Evolutionary conservation across 1,139 yeast species (phyloP), one percentile per base, ranked within the genome.

Genomic region (Debaryomycetaceae sp.): DNA sequence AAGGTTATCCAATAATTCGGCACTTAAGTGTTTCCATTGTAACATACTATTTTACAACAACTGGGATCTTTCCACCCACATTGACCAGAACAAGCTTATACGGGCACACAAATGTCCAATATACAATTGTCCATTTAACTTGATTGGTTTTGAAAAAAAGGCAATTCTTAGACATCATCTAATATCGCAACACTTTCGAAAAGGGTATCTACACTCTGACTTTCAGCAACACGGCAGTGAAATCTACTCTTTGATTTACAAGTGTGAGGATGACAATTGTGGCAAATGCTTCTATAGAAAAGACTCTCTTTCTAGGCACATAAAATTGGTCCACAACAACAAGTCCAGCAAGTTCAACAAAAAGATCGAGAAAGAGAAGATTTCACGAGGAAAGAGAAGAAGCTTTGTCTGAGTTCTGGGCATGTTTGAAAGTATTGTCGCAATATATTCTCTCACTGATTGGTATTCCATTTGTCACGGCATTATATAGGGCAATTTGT

Each of bases 111-210:
- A 45, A 38, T 84, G 90, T 55, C 82, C 82, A 0, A 72, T 76
- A 38, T 56, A 60, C 11, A 65, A 68, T 24, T 85, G 91, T 54
- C 85, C 86, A 0, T 82, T 86, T 82, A 70, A 73, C 39, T 62
- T 78, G 3, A 65, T 83, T 37, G 90, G 90, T 0, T 69, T 81
- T 43, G 77, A 79, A 36, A 76, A 84, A 45, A 68, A 77, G 42
- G 80, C 82, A 5, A 86, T 83, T 51, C 72, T 83, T 48, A 68
- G 78, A 48, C 76, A 88, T 47, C 90, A 85, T 53, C 75, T 80
- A 49, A 75, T 78, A 31, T 68, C 76, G 36, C 83, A 81, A 51
- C 90, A 85, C 55, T 50, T 57, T 38, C 48, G 46, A 27, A 45
- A 48, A 27, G 59, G 57, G 9, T 43, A 52, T 37, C 55, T 64